Evolutionary conservation across 176 grass and related monocot genomes (phyloP).

Genomic region (Saccharum officinarum): DNA sequence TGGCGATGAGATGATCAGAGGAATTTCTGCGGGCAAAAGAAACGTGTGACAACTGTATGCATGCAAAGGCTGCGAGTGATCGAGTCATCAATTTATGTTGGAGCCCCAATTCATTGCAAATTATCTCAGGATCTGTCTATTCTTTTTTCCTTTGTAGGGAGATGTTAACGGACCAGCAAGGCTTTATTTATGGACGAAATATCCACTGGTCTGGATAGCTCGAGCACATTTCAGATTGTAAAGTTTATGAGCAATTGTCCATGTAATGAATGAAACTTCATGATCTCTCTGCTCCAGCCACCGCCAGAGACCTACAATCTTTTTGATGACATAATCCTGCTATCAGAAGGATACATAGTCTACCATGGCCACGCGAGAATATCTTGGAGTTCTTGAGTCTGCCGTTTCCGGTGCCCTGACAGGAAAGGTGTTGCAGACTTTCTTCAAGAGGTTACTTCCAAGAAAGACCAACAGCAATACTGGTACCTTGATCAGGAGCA

Average conservation of each 20-base stretch:
- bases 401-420: constrained; percentile 57
- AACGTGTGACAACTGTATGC: constrained; percentile 67
- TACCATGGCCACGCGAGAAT: constrained; percentile 63
- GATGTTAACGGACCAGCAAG: constrained; percentile 72
- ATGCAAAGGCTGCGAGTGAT: not conserved
- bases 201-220: constrained; percentile 77
- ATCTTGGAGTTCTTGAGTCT: constrained; percentile 59
- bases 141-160: constrained; percentile 42
- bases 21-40: constrained; percentile 78
- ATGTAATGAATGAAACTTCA: constrained; percentile 62
- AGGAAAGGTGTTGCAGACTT: constrained; percentile 73
- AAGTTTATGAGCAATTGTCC: constrained; percentile 64
- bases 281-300: constrained; percentile 76
- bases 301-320: constrained; percentile 77
- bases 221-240: constrained; percentile 73
- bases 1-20: constrained; percentile 75
- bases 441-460: constrained; percentile 72
- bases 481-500: constrained; percentile 42
- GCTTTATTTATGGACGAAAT: constrained; percentile 87
- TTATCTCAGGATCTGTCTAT: not conserved
- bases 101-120: not conserved
- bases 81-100: not conserved
- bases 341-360: constrained; percentile 67
- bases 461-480: constrained; percentile 65
- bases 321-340: constrained; percentile 67